Percentiles rank a stretch among this genome's conserved stretches.
phyloP scores from a whole-genome alignment of 768 basidiomycete genomes.

The Rhodotorula babjevae region DNA sequence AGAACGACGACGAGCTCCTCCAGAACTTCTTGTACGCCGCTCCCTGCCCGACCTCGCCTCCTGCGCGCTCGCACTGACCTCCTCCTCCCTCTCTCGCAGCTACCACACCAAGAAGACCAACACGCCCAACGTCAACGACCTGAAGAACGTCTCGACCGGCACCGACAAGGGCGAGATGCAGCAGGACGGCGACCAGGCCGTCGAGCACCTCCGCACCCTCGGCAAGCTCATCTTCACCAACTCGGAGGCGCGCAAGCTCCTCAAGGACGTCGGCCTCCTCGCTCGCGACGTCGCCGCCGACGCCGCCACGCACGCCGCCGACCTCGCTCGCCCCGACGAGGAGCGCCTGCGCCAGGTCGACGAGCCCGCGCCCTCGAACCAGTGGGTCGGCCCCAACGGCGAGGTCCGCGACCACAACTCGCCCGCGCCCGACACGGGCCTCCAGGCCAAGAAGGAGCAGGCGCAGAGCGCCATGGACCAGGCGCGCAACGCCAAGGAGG shows the following conservation, averaged over 20 bases:
- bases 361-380: slow-evolving; percentile 62
- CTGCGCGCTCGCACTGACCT: not conserved
- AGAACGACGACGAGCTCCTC: slow-evolving; percentile 64
- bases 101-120: slow-evolving; percentile 58
- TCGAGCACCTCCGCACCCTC: slow-evolving; percentile 80
- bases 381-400: slow-evolving; percentile 53
- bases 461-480: slow-evolving; percentile 42
- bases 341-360: slow-evolving; percentile 64
- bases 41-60: not conserved
- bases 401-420: slow-evolving; percentile 50
- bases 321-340: slow-evolving; percentile 61
- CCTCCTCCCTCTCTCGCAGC: slow-evolving; percentile 1
- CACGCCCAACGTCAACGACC: slow-evolving; percentile 41
- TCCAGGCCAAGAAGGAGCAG: slow-evolving; percentile 52
- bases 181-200: slow-evolving; percentile 63
- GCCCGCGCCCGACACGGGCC: slow-evolving; percentile 54
- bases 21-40: slow-evolving; percentile 65
- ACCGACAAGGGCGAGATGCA: slow-evolving; percentile 51
- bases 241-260: slow-evolving; percentile 50
- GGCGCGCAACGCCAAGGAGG: slow-evolving; percentile 42
- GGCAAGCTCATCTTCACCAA: slow-evolving; percentile 76
- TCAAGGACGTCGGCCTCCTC: slow-evolving; percentile 48
- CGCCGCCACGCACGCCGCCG: slow-evolving; percentile 65
- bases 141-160: slow-evolving; percentile 53
- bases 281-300: slow-evolving; percentile 49